These are phyloP conservation scores for Lipomyces mesembrius DNA, from an alignment of 805 yeast genomes.

Conservation along the genomic window DNA sequence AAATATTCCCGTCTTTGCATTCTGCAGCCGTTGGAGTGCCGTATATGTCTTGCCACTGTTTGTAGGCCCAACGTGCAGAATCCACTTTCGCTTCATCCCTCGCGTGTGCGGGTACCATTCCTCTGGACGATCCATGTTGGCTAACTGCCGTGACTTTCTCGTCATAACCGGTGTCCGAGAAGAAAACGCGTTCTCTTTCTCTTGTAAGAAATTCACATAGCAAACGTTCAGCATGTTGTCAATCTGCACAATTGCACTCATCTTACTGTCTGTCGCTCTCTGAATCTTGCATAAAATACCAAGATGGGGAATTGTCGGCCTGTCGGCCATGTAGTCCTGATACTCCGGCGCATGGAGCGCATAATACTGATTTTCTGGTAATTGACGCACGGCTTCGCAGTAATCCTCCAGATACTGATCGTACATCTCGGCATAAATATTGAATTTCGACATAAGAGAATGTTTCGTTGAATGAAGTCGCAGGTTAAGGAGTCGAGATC, in stretches of 20 bases:
- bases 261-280: not conserved
- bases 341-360: conserved; percentile 17
- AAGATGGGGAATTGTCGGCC: conserved; percentile 27
- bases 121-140: conserved; percentile 61
- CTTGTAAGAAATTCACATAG: conserved; percentile 9
- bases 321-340: conserved; percentile 19
- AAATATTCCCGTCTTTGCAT: conserved; percentile 76
- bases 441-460: not conserved
- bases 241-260: not conserved
- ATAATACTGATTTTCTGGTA: conserved; percentile 24
- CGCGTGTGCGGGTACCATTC: conserved; percentile 89
- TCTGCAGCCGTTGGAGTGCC: conserved; percentile 71
- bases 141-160: conserved; percentile 6
- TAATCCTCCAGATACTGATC: conserved; percentile 12
- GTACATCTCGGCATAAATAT: not conserved
- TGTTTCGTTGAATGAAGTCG: not conserved
- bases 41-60: conserved; percentile 92
- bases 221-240: conserved; percentile 8
- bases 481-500: conserved; percentile 1
- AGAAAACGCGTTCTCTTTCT: not conserved
- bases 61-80: conserved; percentile 98
- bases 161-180: not conserved
- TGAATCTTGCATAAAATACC: conserved; percentile 13
- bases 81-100: conserved; percentile 71
- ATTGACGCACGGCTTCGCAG: conserved; percentile 4